phyloP scores from a whole-genome alignment of 176 grass and related monocot genomes.

The Avena sativa region DNA sequence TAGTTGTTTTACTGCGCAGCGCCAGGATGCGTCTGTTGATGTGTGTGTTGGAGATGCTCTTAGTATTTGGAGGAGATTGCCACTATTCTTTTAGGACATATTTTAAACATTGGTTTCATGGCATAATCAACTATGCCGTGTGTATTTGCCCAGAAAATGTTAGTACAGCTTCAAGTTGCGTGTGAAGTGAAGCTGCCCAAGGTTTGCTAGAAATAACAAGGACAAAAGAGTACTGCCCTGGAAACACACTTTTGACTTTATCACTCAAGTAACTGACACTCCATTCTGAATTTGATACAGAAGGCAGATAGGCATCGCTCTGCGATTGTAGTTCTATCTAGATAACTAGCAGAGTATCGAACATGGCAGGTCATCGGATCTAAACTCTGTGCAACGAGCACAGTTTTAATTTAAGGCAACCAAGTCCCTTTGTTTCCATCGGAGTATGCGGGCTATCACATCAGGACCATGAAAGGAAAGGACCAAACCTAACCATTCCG shows the following conservation, averaged over 20 bases:
- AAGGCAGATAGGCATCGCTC: not conserved
- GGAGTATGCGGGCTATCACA: not conserved
- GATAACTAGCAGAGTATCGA: conserved; percentile 2
- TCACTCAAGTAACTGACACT: not conserved
- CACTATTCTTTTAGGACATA: too few relatives aligned
- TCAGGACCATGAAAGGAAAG: conserved; percentile 1
- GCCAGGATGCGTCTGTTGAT: too few relatives aligned
- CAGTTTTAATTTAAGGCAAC: conserved; percentile 18
- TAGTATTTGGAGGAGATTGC: too few relatives aligned
- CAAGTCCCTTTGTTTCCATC: not conserved
- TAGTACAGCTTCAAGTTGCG: not conserved
- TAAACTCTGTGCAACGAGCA: not conserved
- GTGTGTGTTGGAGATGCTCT: too few relatives aligned
- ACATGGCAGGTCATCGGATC: not conserved
- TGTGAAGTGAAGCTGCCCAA: not conserved
- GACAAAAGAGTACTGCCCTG: not conserved
- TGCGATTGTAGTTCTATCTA: not conserved
- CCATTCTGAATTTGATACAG: not conserved
- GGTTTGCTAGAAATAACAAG: not conserved
- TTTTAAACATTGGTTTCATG: too few relatives aligned
- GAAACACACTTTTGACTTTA: not conserved
- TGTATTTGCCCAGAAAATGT: not conserved
- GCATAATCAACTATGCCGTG: too few relatives aligned
- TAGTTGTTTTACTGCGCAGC: too few relatives aligned
- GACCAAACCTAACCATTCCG: not conserved